A percentile compares a stretch with the other conserved stretches of the same genome.
These are phyloP conservation scores for Ceriops decandra DNA, from an alignment of 345 rosid genomes.

Conservation along the genomic window DNA sequence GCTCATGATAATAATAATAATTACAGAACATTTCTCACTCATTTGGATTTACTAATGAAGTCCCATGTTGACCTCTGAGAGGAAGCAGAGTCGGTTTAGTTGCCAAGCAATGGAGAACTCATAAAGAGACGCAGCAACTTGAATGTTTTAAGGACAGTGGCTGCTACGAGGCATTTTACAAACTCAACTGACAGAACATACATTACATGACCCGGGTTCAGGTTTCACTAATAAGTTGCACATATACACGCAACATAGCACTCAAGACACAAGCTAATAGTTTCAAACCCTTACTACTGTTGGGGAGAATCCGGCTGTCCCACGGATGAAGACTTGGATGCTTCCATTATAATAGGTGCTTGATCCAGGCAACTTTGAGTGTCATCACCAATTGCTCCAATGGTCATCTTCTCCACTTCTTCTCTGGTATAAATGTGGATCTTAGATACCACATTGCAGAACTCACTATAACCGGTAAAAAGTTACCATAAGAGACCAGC, in stretches of 20 bases:
- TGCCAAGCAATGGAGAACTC: background rate
- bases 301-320: constrained; percentile 80
- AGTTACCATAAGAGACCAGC: background rate
- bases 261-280: background rate
- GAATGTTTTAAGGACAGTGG: background rate
- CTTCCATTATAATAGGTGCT: constrained; percentile 62
- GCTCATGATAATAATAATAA: no score
- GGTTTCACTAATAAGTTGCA: constrained; percentile 1
- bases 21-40: no score
- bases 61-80: no score
- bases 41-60: no score
- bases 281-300: constrained; percentile 37
- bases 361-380: constrained; percentile 90
- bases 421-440: constrained; percentile 80
- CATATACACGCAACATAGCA: background rate
- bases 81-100: no score
- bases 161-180: background rate
- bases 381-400: constrained; percentile 58
- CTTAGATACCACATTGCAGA: constrained; percentile 73
- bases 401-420: constrained; percentile 78
- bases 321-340: constrained; percentile 84
- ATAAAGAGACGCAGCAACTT: background rate
- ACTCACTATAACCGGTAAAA: constrained; percentile 51
- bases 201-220: background rate
- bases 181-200: background rate